A percentile compares a stretch with the other conserved stretches of the same genome.
Evolutionary conservation across 2,329 filamentous ascomycete genomes (phyloP).

Genomic region (Colletotrichum nymphaeae): DNA sequence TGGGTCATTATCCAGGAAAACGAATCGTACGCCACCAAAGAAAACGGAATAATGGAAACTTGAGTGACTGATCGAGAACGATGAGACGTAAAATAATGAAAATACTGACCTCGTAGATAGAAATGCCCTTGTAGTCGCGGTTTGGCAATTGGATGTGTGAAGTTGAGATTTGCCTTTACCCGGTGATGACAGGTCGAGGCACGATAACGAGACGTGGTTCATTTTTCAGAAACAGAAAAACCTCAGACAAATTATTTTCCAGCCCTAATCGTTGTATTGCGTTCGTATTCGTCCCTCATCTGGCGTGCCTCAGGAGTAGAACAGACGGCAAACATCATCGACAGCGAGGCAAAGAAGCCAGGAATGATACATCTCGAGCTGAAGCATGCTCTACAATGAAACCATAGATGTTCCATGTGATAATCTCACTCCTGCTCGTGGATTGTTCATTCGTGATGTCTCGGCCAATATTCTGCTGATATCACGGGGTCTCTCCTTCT

Average conservation of each 20-base stretch:
- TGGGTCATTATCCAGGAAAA: not conserved
- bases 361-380: not conserved
- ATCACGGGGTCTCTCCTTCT: not conserved
- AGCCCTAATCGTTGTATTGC: not conserved
- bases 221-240: not conserved
- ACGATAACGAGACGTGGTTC: not conserved
- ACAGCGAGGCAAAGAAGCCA: not conserved
- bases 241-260: not conserved
- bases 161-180: not conserved
- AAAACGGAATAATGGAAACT: not conserved
- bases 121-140: not conserved
- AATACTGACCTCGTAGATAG: not conserved
- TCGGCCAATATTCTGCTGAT: not conserved
- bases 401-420: not conserved
- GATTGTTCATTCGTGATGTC: not conserved
- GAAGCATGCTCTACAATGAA: not conserved
- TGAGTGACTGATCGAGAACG: not conserved
- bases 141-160: not conserved
- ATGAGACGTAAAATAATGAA: not conserved
- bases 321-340: not conserved
- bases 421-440: not conserved
- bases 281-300: not conserved
- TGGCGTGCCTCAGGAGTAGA: fast-evolving
- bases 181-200: not conserved
- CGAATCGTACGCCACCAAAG: not conserved